Base-by-base conservation (phyloP, 1,284 basidiomycete genomes). In the Ganoderma leucocontextum region DNA sequence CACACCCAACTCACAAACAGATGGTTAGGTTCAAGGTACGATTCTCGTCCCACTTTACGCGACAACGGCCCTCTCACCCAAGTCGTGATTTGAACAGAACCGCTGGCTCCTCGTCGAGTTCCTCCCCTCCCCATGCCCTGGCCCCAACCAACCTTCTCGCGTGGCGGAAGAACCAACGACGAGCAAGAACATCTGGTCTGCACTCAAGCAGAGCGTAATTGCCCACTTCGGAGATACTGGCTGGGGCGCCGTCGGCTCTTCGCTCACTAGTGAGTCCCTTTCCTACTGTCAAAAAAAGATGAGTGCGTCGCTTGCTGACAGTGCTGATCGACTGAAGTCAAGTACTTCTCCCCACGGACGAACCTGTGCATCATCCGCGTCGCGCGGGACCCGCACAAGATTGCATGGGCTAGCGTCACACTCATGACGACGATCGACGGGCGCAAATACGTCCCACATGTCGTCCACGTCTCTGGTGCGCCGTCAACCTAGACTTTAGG, bases 21-120 rank as follows among this genome's bases (percentile, higher is more conserved):
- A 89, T 90, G 88, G 88, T 89, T 73, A 82, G 88, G 70, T 89
- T 89, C 83, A 89, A 89, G 81, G 88, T 29, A 29, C 2, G 29
- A 1, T 29, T 29, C 29, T 29, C 29, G 29, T 29, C 1, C 29
- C 29, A 2, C 29, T 29, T 2, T 29, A 29, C 29, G 29, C 29
- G 2, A 29, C 29, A 42, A 68, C 36, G 13, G 12, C 25, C 13
- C 17, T 44, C 25, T 60, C 61, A 68, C 59, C 73, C 33, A 10
- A 47, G 2, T 15, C 25, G 3, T 9, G 33, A 17, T 19, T 12
- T 19, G 2, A 17, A 47, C 36, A 94, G 92, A 94, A 93, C 75
- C 86, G 92, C 63, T 93, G 92, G 92, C 79, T 94, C 25, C 85
- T 94, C 33, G 88, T 93, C 66, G 92, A 94, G 78, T 87, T 94